Percentiles rank a stretch among this genome's conserved stretches.
phyloP scores from a whole-genome alignment of 179 eudicot genomes.

The Spinacia oleracea region DNA sequence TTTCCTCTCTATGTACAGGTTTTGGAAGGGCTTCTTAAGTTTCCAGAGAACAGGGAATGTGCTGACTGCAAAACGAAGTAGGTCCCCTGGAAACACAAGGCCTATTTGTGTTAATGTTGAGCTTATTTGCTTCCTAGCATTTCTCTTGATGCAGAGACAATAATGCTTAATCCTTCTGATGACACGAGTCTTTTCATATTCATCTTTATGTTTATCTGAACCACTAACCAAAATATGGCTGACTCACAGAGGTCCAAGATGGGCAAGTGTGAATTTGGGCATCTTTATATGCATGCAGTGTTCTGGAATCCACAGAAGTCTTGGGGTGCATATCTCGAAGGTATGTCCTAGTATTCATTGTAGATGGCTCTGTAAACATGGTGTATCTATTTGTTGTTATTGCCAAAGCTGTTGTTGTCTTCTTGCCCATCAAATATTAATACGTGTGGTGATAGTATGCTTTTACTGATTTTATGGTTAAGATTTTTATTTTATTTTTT shows the following conservation, averaged over 20 bases:
- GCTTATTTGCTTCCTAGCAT: slow-evolving; percentile 14
- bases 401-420: not conserved
- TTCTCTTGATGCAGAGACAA: not conserved
- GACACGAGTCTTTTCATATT: not conserved
- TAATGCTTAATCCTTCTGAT: not conserved
- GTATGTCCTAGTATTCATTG: slow-evolving; percentile 37
- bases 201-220: not conserved
- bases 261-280: slow-evolving; percentile 98
- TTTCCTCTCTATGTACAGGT: slow-evolving; percentile 48
- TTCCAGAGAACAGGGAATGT: slow-evolving; percentile 97
- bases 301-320: slow-evolving; percentile 97
- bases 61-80: slow-evolving; percentile 88
- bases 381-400: not conserved
- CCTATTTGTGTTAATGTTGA: not conserved
- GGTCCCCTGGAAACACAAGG: slow-evolving; percentile 24
- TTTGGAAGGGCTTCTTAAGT: slow-evolving; percentile 90
- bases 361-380: not conserved
- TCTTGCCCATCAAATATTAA: not conserved
- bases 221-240: not conserved
- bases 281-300: slow-evolving; percentile 96
- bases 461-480: not conserved
- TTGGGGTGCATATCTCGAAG: slow-evolving; percentile 97
- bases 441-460: not conserved
- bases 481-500: not conserved
- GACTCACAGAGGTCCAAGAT: slow-evolving; percentile 87